Evolutionary conservation across 345 rosid species (phyloP).

Genomic region (Gossypium ekmanianum): DNA sequence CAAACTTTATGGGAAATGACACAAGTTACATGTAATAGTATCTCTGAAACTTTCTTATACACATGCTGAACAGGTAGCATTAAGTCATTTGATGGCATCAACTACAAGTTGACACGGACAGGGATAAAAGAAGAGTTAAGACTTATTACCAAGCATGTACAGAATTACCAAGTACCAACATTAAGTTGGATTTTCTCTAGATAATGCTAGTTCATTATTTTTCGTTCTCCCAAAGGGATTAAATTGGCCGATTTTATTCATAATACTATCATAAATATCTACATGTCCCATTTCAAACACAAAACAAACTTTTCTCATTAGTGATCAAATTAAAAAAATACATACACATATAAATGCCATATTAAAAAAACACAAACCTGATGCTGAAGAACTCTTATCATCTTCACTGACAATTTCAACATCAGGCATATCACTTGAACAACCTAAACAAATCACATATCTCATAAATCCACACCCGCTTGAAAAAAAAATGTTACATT

Average conservation of each 20-base stretch:
- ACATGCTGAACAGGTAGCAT: not conserved
- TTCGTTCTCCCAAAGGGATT: not conserved
- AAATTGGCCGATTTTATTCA: not conserved
- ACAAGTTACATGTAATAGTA: not conserved
- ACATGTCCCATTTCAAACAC: not conserved
- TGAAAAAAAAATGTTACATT: not conserved
- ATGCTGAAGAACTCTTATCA: not conserved
- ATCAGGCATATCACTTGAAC: constrained; percentile 5
- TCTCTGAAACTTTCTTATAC: not conserved
- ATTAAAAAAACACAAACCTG: constrained; percentile 6
- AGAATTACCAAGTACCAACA: not conserved
- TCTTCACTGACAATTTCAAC: constrained; percentile 1
- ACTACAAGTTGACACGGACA: not conserved
- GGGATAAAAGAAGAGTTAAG: not conserved
- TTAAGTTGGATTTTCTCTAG: not conserved
- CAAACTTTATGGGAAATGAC: not conserved
- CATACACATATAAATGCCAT: not conserved
- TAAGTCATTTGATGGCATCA: not conserved
- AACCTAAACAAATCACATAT: not conserved
- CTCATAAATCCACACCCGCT: not conserved
- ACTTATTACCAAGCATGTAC: not conserved
- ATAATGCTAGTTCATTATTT: not conserved
- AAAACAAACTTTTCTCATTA: not conserved
- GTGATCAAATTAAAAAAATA: not conserved
- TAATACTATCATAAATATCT: not conserved